Evolutionary conservation across 148 eudicot genomes (phyloP).

Genomic region (Silene latifolia): DNA sequence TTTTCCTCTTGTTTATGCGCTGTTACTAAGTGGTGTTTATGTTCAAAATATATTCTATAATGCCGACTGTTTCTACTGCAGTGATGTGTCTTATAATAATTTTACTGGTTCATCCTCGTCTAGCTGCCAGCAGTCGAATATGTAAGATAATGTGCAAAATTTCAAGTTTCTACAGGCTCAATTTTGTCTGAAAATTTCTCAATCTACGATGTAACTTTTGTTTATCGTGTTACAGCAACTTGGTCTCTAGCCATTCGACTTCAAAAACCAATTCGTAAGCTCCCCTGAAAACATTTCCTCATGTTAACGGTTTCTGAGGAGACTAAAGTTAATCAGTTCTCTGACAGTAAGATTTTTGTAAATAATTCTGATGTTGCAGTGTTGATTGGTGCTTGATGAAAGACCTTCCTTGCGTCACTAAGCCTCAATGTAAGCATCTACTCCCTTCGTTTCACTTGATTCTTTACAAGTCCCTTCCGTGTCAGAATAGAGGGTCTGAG

Average conservation of each 20-base stretch:
- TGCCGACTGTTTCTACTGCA: conserved; percentile 26
- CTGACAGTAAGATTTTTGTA: background rate
- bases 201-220: background rate
- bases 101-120: conserved; percentile 33
- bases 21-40: no score
- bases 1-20: no score
- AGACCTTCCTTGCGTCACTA: conserved; percentile 48
- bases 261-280: conserved; percentile 43
- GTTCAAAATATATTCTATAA: background rate
- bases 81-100: conserved; percentile 80
- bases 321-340: background rate
- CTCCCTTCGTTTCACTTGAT: background rate
- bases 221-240: conserved; percentile 43
- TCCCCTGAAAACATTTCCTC: background rate
- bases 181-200: background rate
- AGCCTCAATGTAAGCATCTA: conserved; percentile 36
- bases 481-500: background rate
- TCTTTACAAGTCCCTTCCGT: background rate
- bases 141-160: conserved; percentile 40
- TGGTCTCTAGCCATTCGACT: conserved; percentile 45
- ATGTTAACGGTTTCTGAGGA: background rate
- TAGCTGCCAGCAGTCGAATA: conserved; percentile 42
- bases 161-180: conserved; percentile 6
- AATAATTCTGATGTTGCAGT: conserved; percentile 4
- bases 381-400: conserved; percentile 31